phyloP scores from a whole-genome alignment of 345 rosid species.

The Rhizophora apiculata region DNA sequence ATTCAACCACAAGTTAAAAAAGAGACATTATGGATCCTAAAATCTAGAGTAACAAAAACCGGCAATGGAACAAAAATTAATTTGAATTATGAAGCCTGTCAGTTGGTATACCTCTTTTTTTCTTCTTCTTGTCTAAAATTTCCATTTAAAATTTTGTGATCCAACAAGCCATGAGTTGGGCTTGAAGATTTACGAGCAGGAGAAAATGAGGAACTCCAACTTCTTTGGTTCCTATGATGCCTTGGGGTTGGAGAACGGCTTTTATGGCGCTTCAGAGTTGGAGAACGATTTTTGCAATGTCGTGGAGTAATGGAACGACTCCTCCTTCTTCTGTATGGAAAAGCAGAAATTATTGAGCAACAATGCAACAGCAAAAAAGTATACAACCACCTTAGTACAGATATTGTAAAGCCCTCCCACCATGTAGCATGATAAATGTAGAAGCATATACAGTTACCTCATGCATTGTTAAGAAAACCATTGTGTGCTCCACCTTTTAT shows the following conservation, averaged over 20 bases:
- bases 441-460: slow-evolving; percentile 91
- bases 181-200: slow-evolving; percentile 56
- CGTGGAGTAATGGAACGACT: slow-evolving; percentile 72
- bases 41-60: slow-evolving; percentile 4
- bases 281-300: slow-evolving; percentile 60
- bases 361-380: slow-evolving; percentile 29
- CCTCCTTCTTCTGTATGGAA: slow-evolving; percentile 64
- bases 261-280: slow-evolving; percentile 52
- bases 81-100: slow-evolving; percentile 1
- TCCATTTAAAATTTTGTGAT: slow-evolving; percentile 59
- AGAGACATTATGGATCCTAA: background rate
- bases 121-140: slow-evolving; percentile 71
- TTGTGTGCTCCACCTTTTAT: slow-evolving; percentile 82
- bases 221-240: slow-evolving; percentile 72
- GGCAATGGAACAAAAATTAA: slow-evolving; percentile 2
- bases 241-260: slow-evolving; percentile 71
- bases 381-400: slow-evolving; percentile 23
- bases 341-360: slow-evolving; percentile 43
- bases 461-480: slow-evolving; percentile 69
- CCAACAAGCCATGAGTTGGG: slow-evolving; percentile 59
- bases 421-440: slow-evolving; percentile 31
- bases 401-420: slow-evolving; percentile 34
- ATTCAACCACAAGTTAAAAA: background rate
- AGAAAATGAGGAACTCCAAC: slow-evolving; percentile 70
- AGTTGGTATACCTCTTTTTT: slow-evolving; percentile 68